Evolutionary conservation across 1,284 basidiomycete species (phyloP), one percentile per base, ranked within the genome.

Genomic region (Irpex rosettiformis): DNA sequence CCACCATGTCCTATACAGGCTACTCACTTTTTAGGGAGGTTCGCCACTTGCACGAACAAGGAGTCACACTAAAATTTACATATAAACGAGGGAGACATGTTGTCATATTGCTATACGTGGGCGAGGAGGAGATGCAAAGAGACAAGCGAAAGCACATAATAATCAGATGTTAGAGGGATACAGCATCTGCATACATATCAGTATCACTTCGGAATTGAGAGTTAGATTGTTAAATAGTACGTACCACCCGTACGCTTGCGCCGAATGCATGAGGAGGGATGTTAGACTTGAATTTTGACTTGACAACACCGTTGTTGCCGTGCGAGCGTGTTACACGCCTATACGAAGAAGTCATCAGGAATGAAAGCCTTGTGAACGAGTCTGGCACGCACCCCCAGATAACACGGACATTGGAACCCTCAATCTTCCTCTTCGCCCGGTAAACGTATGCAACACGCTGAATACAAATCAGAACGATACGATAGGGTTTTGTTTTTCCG

Each of bases 361-460:
- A 37, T 2, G 27, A 13, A 28, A 24, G 45, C 2, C 1, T 11
- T 1, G 18, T 1, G 22, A 21, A 24, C 16, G 24, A 2, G 42
- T 1, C 54, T 27, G 40, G 58, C 4, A 76, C 85, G 69, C 66
- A 93, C 89, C 95, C 95, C 94, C 95, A 98, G 81, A 98, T 96
- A 65, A 98, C 94, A 68, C 95, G 91, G 73, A 97, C 82, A 78
- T 94, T 94, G 69, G 91, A 91, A 64, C 95, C 94, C 75, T 90
- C 88, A 66, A 96, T 85, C 78, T 94, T 91, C 73, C 87, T 85
- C 83, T 96, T 95, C 64, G 94, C 95, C 76, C 89, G 90, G 88
- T 99, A 99, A 70, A 99, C 94, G 79, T 92, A 99, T 63, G 96
- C 97, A 66, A 99, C 84, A 69, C 96, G 93, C 94, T 97, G 69